These are phyloP conservation scores for Tricholoma matsutake DNA, from an alignment of 768 basidiomycete genomes.

Conservation along the genomic window DNA sequence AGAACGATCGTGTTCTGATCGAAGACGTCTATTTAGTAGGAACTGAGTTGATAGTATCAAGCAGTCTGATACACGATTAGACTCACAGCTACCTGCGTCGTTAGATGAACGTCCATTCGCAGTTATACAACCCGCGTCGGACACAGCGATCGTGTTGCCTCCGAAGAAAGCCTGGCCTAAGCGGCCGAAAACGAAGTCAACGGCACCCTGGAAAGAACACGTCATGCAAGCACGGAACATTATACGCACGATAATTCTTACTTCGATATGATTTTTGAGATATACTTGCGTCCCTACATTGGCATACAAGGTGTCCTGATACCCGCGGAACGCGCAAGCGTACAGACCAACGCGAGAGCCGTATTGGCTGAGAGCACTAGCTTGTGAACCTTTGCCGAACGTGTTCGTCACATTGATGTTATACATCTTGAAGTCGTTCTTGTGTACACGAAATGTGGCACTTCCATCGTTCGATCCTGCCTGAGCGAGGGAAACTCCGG, in stretches of 20 bases:
- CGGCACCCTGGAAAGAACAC: constrained; percentile 34
- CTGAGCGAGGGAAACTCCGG: constrained; percentile 29
- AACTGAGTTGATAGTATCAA: not conserved
- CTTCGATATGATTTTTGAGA: constrained; percentile 45
- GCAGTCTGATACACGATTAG: not conserved
- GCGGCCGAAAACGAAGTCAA: constrained; percentile 52
- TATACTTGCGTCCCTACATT: constrained; percentile 49
- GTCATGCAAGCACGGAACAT: not conserved
- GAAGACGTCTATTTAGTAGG: constrained; percentile 3
- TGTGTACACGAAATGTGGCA: constrained; percentile 47
- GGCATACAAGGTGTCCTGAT: constrained; percentile 46
- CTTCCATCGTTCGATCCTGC: constrained; percentile 46
- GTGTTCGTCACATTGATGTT: constrained; percentile 50
- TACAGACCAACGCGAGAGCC: constrained; percentile 44
- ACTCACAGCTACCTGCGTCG: constrained; percentile 45
- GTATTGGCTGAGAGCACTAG: constrained; percentile 49
- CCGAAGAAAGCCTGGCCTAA: constrained; percentile 44
- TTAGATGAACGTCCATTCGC: constrained; percentile 45
- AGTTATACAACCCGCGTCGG: constrained; percentile 43
- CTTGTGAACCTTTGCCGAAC: constrained; percentile 42
- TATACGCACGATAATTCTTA: constrained; percentile 8
- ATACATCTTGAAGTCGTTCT: constrained; percentile 46
- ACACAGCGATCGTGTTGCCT: constrained; percentile 45
- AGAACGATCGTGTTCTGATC: constrained; percentile 6
- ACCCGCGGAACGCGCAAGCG: constrained; percentile 44